Conservation (phyloP, 208 protist species). For the Leishmania lainsoni region DNA sequence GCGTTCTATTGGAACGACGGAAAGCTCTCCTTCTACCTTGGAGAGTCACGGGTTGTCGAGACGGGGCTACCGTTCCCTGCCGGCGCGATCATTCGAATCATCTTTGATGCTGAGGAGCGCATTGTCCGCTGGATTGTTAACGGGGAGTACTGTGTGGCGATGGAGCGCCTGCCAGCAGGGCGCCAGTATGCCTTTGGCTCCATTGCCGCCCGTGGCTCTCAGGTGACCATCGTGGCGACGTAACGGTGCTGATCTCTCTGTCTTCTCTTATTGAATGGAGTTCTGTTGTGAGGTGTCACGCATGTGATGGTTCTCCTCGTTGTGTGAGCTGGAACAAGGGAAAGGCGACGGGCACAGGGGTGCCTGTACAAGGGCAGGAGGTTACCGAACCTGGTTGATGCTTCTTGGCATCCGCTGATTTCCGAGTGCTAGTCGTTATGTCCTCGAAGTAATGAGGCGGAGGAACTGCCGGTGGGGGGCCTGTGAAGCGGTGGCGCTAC, state of each 20-base stretch:
- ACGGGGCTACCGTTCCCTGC: conserved; percentile 41
- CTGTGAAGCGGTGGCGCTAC: background rate
- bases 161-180: conserved; percentile 52
- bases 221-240: conserved; percentile 51
- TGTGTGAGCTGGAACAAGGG: background rate
- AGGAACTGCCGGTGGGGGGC: background rate
- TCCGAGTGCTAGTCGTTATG: background rate
- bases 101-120: conserved; percentile 56
- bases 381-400: background rate
- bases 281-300: background rate
- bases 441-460: background rate
- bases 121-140: conserved; percentile 59
- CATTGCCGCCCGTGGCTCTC: conserved; percentile 45
- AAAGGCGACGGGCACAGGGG: background rate
- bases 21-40: conserved; percentile 53
- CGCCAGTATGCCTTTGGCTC: conserved; percentile 55
- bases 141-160: conserved; percentile 48
- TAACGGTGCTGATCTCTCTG: background rate
- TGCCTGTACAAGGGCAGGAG: background rate
- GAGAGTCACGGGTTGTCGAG: conserved; percentile 29
- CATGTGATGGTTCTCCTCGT: background rate
- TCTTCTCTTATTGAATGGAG: background rate
- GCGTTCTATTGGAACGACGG: conserved; percentile 81
- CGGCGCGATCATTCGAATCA: conserved; percentile 38
- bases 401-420: background rate